Evolutionary conservation across 805 yeast species (phyloP).

Genomic region (Myxozyma sirexii): DNA sequence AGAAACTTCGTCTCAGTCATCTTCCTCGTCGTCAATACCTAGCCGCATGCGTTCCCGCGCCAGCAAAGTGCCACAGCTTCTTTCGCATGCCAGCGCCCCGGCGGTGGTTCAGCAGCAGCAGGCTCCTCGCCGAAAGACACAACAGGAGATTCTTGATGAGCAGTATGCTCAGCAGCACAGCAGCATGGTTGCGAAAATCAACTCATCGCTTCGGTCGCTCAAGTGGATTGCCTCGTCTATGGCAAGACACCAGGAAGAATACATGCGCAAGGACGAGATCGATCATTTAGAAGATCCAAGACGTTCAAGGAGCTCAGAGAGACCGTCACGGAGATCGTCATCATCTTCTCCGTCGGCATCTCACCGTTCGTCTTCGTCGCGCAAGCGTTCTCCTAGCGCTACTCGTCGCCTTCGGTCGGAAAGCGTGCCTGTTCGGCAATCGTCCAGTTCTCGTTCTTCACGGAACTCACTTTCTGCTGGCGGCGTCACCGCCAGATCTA

Average conservation of each 20-base stretch:
- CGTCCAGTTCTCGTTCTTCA: background rate
- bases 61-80: background rate
- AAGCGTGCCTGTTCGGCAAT: constrained; percentile 20
- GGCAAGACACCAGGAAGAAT: constrained; percentile 34
- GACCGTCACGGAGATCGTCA: background rate
- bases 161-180: constrained; percentile 20
- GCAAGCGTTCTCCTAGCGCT: constrained; percentile 18
- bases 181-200: constrained; percentile 30
- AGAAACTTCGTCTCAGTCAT: background rate
- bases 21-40: constrained; percentile 2
- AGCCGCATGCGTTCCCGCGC: constrained; percentile 2
- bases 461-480: constrained; percentile 25
- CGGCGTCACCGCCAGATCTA: constrained; percentile 30
- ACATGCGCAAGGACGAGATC: constrained; percentile 28
- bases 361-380: background rate
- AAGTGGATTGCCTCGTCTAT: constrained; percentile 34
- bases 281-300: constrained; percentile 27
- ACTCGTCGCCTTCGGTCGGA: constrained; percentile 15
- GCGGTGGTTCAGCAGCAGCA: constrained; percentile 4
- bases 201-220: constrained; percentile 28
- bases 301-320: constrained; percentile 16
- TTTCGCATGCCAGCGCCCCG: constrained; percentile 1
- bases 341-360: constrained; percentile 6
- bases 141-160: constrained; percentile 22
- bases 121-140: background rate